phyloP scores from a whole-genome alignment of 345 rosid species.

The Dimocarpus longan region DNA sequence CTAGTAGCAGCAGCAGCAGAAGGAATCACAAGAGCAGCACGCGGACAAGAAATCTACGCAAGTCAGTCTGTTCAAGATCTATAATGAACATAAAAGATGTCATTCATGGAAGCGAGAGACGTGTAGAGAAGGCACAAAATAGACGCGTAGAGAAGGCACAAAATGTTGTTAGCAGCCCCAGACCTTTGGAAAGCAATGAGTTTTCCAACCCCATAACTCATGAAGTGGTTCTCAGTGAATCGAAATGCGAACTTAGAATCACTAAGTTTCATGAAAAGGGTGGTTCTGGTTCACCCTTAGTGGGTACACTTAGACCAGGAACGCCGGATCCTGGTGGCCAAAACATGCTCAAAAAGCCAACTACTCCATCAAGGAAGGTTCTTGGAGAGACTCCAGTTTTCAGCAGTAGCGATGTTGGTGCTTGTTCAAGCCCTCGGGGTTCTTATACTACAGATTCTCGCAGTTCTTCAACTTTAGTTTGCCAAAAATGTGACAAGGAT shows the following conservation, averaged over 20 bases:
- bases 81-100: slow-evolving; percentile 43
- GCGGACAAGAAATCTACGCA: slow-evolving; percentile 21
- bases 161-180: slow-evolving; percentile 39
- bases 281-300: slow-evolving; percentile 26
- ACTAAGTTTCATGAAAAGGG: slow-evolving; percentile 17
- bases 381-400: slow-evolving; percentile 16
- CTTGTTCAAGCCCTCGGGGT: slow-evolving; percentile 13
- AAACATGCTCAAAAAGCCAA: slow-evolving; percentile 27
- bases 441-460: slow-evolving; percentile 15
- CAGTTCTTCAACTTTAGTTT: slow-evolving; percentile 32
- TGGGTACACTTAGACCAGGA: slow-evolving; percentile 34
- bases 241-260: slow-evolving; percentile 41
- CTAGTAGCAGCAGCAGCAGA: slow-evolving; percentile 7
- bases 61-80: slow-evolving; percentile 45
- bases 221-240: slow-evolving; percentile 35
- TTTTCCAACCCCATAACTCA: slow-evolving; percentile 39
- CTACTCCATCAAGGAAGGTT: slow-evolving; percentile 20
- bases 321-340: slow-evolving; percentile 30
- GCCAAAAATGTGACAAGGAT: slow-evolving; percentile 53
- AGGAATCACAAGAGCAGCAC: slow-evolving; percentile 11
- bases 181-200: slow-evolving; percentile 43
- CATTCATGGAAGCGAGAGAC: slow-evolving; percentile 42
- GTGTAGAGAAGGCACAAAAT: slow-evolving; percentile 16
- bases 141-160: slow-evolving; percentile 27
- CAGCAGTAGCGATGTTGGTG: slow-evolving; percentile 8